Base-by-base conservation (phyloP, 768 basidiomycete genomes). In the Pilatotrama ljubarskyi region DNA sequence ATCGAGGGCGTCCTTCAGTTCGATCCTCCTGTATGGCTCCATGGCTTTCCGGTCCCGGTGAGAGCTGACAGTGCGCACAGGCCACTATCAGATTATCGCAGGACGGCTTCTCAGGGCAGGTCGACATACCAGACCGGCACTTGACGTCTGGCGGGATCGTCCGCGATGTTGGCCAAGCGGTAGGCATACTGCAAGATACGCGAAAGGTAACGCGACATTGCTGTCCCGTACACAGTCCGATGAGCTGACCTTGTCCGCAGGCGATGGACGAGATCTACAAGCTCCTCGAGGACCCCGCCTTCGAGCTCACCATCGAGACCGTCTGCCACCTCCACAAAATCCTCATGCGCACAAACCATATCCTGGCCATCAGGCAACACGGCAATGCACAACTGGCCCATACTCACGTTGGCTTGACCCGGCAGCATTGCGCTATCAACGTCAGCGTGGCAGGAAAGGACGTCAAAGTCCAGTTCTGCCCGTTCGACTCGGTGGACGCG, bases 401-500 rank as follows among this genome's bases (percentile, higher is more conserved):
- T 43, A 51, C 51, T 13, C 55, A 62, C 25, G 49, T 53, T 18
- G 61, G 61, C 14, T n/a, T 51, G 10, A 62, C 61, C 14, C 55
- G 61, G 8, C 49, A 56, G 24, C 49, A 55, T 17, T 51, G 54
- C 15, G 48, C 43, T 11, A 62, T 50, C 49, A 62, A 62, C 51
- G 61, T 62, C 41, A 55, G 47, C 38, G 51, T 51, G 18, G 49
- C 49, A 17, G 50, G 43, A 1, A 56, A 52, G 38, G 54, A 57
- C 40, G 55, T 62, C 47, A 62, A 56, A 50, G 51, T 62, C 3
- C 55, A 57, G 36, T 62, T 62, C 36, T 62, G 61, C 38, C 61
- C 61, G 13, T 57, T 51, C 43, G 61, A 62, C 50, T 48, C 48
- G 51, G 61, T 62, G 42, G 61, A 62, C 43, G 61, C 42, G 22